A percentile compares a stretch with the other conserved stretches of the same genome.
These are phyloP conservation scores for Chrysoporthe austroafricana DNA, from an alignment of 2,329 filamentous ascomycete species.

Conservation along the genomic window DNA sequence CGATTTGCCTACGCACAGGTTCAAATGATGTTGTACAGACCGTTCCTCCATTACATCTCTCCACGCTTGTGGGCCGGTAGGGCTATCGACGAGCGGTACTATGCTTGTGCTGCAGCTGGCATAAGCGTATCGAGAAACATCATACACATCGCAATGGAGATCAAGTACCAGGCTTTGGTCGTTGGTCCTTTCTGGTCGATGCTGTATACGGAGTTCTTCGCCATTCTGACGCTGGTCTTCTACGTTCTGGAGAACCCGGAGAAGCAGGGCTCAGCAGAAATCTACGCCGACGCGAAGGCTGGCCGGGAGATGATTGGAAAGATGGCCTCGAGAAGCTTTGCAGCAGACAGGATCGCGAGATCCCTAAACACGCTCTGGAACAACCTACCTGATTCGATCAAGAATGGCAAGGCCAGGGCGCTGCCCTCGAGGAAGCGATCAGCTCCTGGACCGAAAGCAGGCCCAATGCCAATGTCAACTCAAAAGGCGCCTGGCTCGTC, in stretches of 20 bases:
- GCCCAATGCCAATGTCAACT: constrained; percentile 33
- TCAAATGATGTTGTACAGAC: constrained; percentile 80
- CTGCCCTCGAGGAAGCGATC: constrained; percentile 59
- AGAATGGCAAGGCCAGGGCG: constrained; percentile 49
- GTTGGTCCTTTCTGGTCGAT: constrained; percentile 87
- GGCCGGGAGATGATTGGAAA: constrained; percentile 82
- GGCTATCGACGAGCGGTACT: constrained; percentile 74
- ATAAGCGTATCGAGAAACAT: constrained; percentile 72
- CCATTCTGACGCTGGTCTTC: constrained; percentile 77
- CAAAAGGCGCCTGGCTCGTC: constrained; percentile 16
- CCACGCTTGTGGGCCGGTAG: constrained; percentile 60
- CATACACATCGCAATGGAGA: constrained; percentile 78
- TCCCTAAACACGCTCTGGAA: constrained; percentile 81
- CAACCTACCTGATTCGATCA: constrained; percentile 74
- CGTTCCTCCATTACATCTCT: constrained; percentile 83
- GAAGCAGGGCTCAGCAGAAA: constrained; percentile 73
- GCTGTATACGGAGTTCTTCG: constrained; percentile 82
- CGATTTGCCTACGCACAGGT: constrained; percentile 82
- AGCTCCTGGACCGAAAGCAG: constrained; percentile 50
- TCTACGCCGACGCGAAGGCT: constrained; percentile 81
- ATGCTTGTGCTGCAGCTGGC: constrained; percentile 69
- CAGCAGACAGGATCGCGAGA: constrained; percentile 82
- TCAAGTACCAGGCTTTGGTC: constrained; percentile 74
- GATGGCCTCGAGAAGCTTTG: constrained; percentile 81
- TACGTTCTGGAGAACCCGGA: constrained; percentile 81